Base-by-base conservation (phyloP, 2,329 filamentous ascomycete genomes). In the Ascochyta fabae region DNA sequence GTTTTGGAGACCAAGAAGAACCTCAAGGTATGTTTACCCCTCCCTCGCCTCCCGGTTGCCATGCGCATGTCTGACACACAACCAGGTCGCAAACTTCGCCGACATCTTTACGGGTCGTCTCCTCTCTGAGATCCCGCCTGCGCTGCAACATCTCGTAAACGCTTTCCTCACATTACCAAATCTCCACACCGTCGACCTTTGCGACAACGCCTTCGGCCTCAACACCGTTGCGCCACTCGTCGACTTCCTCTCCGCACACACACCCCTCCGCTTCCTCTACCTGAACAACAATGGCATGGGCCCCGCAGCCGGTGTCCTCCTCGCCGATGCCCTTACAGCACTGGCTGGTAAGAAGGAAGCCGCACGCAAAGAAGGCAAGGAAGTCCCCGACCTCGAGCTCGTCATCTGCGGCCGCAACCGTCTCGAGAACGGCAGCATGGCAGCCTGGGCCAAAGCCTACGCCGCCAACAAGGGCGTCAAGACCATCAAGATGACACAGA, bases 241-340 rank as follows among this genome's bases (percentile, higher is more conserved):
- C 65, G 90, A 91, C 57, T 99, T 99, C 80, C 86, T 99, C 59
- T 88, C 90, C 51, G 84, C 88, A 55, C 94, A 98, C 78, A 86
- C 90, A 3, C 94, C 95, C 3, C 87, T 99, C 38, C 92, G 93
- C 77, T 93, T 97, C 77, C 86, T 99, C 26, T 92, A 96, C 78
- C 87, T 99, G 55, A 98, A 98, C 83, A 99, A 99, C 83, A 99
- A 99, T 77, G 95, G 95, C 26, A 86, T 99, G 34, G 95, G 95
- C 12, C 95, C 95, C 22, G 88, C 92, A 59, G 94, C 94, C 9
- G 95, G 95, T 54, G 91, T 91, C 41, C 83, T 95, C 49, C 88
- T 99, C 67, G 95, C 94, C 45, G 88, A 97, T 73, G 91, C 95
- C 6, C 87, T 99, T 50, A 89, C 87, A 19, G 84, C 87, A 61